Percentiles rank a stretch among this genome's conserved stretches.
Evolutionary conservation across 192 early-diverging fungal genomes (phyloP).

Genomic region (Linderina pennispora): DNA sequence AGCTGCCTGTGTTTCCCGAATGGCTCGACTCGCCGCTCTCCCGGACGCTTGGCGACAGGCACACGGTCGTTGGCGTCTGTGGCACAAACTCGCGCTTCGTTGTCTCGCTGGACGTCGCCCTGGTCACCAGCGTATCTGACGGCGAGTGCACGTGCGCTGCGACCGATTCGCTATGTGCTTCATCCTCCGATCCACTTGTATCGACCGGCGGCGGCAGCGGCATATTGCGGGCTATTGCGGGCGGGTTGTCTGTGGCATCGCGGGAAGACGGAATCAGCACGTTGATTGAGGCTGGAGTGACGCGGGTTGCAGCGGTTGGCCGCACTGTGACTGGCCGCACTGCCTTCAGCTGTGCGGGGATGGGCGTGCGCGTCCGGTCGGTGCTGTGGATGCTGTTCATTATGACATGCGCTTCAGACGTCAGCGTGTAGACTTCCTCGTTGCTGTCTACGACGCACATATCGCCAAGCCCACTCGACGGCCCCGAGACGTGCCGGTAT

Average conservation of each 20-base stretch:
- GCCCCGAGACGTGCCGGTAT: slow-evolving; percentile 43
- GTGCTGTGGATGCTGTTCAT: slow-evolving; percentile 2
- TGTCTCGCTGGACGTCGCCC: slow-evolving; percentile 4
- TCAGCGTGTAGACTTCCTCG: slow-evolving; percentile 43
- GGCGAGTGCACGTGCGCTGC: slow-evolving; percentile 6
- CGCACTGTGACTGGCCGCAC: too few species aligned
- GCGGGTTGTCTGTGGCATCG: too few species aligned
- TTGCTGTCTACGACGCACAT: slow-evolving; percentile 40
- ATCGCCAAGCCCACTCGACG: slow-evolving; percentile 4
- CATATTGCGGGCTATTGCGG: too few species aligned
- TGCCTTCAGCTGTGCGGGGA: background rate
- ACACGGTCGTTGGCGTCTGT: background rate
- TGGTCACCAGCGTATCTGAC: slow-evolving; percentile 26
- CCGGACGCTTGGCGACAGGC: too few species aligned
- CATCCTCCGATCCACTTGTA: background rate
- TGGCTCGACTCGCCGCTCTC: background rate
- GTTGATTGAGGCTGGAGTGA: too few species aligned
- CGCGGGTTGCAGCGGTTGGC: too few species aligned
- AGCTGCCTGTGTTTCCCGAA: background rate
- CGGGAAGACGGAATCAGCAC: too few species aligned
- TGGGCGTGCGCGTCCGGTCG: background rate
- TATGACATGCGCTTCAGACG: slow-evolving; percentile 19
- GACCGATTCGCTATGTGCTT: background rate
- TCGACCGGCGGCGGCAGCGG: background rate
- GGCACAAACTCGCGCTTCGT: background rate